Conservation (phyloP, 345 rosid species). For the Ceriops tagal region DNA sequence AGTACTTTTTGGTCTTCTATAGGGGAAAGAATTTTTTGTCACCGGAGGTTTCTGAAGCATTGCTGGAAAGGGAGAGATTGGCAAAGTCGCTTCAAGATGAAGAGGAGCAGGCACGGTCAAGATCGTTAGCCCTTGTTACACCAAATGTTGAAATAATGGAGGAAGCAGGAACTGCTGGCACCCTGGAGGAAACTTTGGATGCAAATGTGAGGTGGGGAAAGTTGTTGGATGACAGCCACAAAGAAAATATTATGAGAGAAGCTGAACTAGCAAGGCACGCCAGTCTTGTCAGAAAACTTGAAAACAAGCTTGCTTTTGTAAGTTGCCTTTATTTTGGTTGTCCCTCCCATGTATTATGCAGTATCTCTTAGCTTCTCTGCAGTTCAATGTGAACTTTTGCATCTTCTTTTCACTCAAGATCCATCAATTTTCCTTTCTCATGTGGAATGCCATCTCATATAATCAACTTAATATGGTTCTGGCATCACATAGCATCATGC, state of each 20-base stretch:
- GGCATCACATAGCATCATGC: neutral
- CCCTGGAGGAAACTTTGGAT: conserved; percentile 82
- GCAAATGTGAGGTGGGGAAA: conserved; percentile 80
- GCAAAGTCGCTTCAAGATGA: conserved; percentile 65
- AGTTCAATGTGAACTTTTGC: neutral
- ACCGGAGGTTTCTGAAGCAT: conserved; percentile 64
- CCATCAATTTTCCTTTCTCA: neutral
- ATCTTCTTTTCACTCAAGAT: neutral
- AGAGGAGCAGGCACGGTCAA: conserved; percentile 79
- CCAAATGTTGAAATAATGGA: conserved; percentile 35
- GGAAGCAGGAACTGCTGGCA: conserved; percentile 61
- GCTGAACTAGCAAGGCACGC: conserved; percentile 64
- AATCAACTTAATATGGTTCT: neutral
- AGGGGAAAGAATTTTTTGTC: conserved; percentile 87
- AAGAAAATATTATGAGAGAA: conserved; percentile 58
- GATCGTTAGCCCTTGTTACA: conserved; percentile 55
- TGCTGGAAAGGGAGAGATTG: conserved; percentile 74
- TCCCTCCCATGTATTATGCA: conserved; percentile 1
- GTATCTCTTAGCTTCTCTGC: neutral
- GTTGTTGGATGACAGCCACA: conserved; percentile 46
- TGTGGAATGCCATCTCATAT: neutral
- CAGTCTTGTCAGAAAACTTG: conserved; percentile 62
- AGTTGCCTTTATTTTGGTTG: conserved; percentile 33
- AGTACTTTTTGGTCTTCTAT: conserved; percentile 89
- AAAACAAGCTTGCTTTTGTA: conserved; percentile 66